Evolutionary conservation across 2,329 filamentous ascomycete genomes (phyloP).

Genomic region (Aspergillus unguis): DNA sequence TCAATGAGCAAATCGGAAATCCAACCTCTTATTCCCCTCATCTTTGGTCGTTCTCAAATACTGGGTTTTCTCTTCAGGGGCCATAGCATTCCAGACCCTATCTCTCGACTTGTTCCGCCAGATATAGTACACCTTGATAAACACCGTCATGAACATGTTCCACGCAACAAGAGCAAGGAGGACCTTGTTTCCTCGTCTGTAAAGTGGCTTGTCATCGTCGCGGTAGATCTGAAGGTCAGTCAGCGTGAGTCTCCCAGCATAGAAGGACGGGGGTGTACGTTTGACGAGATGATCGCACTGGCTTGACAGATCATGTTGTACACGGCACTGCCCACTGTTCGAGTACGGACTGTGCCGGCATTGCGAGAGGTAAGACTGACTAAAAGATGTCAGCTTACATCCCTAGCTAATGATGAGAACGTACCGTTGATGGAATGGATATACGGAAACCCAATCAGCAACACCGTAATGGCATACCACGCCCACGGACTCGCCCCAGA

Average conservation of each 20-base stretch:
- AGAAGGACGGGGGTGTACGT: constrained; percentile 5
- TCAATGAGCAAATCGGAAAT: constrained; percentile 23
- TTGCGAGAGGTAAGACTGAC: constrained; percentile 52
- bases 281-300: constrained; percentile 34
- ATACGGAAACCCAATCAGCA: constrained; percentile 4
- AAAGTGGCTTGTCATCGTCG: constrained; percentile 51
- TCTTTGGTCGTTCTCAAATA: constrained; percentile 52
- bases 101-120: constrained; percentile 33
- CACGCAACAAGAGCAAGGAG: constrained; percentile 48
- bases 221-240: constrained; percentile 16
- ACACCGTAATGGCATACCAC: not conserved
- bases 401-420: constrained; percentile 52
- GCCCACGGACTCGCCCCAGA: not conserved
- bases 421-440: constrained; percentile 35
- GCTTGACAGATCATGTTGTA: constrained; percentile 48
- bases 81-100: constrained; percentile 46
- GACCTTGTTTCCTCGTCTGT: constrained; percentile 49
- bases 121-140: constrained; percentile 32
- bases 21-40: constrained; percentile 53
- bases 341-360: constrained; percentile 42
- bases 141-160: constrained; percentile 50
- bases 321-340: constrained; percentile 42
- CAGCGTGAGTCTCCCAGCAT: not conserved
- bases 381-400: not conserved
- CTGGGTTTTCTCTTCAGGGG: constrained; percentile 43